Conservation (phyloP, 2,329 filamentous ascomycete genomes). For the Sporothrix phasma region DNA sequence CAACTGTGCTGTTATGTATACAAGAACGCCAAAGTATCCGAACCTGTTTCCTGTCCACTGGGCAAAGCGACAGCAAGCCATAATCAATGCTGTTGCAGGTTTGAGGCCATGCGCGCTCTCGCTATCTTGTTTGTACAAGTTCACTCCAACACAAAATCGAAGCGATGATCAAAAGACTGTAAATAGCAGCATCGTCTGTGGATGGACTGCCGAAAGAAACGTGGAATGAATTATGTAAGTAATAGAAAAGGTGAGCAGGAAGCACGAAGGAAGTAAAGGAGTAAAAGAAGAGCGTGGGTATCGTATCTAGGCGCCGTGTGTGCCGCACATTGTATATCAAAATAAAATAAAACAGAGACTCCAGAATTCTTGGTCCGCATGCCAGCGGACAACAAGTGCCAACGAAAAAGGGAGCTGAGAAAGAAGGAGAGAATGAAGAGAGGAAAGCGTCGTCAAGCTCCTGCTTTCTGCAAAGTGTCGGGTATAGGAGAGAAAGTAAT, state of each 20-base stretch:
- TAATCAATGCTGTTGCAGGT: background rate
- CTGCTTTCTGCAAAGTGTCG: background rate
- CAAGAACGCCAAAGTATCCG: background rate
- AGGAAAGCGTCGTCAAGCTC: background rate
- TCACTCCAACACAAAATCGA: background rate
- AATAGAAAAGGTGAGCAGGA: too few relatives aligned
- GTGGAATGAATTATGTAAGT: background rate
- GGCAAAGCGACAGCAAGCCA: background rate
- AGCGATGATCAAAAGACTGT: background rate
- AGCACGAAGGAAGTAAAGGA: background rate
- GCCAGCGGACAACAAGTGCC: background rate
- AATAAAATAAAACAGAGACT: too few relatives aligned
- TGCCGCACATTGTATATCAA: background rate
- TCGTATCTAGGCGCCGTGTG: conserved; percentile 13
- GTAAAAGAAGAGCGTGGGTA: conserved; percentile 10
- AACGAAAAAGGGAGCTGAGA: background rate
- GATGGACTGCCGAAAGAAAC: background rate
- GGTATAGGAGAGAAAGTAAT: background rate
- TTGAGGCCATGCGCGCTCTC: background rate
- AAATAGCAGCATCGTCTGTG: background rate
- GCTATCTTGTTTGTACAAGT: background rate
- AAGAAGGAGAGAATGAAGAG: background rate
- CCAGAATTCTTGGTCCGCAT: conserved; percentile 4
- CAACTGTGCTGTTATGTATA: background rate
- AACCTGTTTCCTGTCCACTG: background rate